Conservation (phyloP, 805 yeast species). For the Candida alai region DNA sequence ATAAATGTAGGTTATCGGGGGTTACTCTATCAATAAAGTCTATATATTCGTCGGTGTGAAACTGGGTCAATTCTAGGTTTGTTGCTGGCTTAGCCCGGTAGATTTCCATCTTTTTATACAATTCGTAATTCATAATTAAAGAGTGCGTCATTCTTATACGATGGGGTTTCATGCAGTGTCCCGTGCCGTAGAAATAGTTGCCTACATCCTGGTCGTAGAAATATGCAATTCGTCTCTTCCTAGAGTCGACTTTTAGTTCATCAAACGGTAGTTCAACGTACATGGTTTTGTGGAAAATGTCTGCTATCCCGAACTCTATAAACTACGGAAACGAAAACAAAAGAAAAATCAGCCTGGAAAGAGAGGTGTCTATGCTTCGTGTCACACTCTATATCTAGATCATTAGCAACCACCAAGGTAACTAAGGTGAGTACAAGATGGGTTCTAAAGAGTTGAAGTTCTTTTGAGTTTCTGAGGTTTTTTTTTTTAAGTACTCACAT, state of each 20-base stretch:
- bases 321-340: too few relatives aligned
- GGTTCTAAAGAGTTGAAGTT: too few relatives aligned
- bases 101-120: constrained; percentile 95
- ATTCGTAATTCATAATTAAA: constrained; percentile 92
- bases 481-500: too few relatives aligned
- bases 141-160: constrained; percentile 98
- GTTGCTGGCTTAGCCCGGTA: constrained; percentile 97
- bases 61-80: constrained; percentile 95
- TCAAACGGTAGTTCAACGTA: constrained; percentile 44
- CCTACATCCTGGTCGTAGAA: constrained; percentile 78
- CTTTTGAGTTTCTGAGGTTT: too few relatives aligned
- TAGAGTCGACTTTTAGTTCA: constrained; percentile 38
- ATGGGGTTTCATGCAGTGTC: constrained; percentile 99
- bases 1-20: constrained; percentile 85
- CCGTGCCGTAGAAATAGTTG: constrained; percentile 96
- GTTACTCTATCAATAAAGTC: constrained; percentile 88
- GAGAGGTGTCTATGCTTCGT: too few relatives aligned
- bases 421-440: too few relatives aligned
- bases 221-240: constrained; percentile 40
- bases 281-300: constrained; percentile 16
- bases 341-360: too few relatives aligned
- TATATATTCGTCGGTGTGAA: constrained; percentile 95
- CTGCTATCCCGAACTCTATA: too few relatives aligned
- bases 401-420: too few relatives aligned
- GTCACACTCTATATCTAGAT: too few relatives aligned